phyloP scores from a whole-genome alignment of 768 basidiomycete genomes.

The Clathrus columnatus region DNA sequence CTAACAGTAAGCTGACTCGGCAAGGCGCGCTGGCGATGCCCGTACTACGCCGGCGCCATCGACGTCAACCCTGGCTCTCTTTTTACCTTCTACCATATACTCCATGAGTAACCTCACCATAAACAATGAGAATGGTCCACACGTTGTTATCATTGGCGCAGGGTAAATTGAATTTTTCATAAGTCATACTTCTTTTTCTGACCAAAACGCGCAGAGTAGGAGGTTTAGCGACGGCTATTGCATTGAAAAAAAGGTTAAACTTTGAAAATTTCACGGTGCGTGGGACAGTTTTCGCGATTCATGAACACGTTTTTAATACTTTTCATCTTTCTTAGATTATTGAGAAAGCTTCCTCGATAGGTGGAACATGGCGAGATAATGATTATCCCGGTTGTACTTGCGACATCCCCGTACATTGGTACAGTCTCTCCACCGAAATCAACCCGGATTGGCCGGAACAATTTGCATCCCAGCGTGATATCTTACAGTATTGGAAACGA shows the following conservation, averaged over 20 bases:
- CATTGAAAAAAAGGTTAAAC: conserved; percentile 33
- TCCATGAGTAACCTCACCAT: too few relatives aligned
- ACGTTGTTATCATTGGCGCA: conserved; percentile 42
- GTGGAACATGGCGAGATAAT: conserved; percentile 6
- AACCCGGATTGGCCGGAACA: conserved; percentile 44
- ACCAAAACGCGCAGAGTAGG: conserved; percentile 6
- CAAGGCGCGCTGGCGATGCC: too few relatives aligned
- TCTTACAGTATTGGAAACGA: conserved; percentile 41
- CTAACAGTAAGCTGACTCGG: too few relatives aligned
- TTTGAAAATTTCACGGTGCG: conserved; percentile 41
- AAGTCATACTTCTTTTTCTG: too few relatives aligned
- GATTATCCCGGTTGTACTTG: conserved; percentile 37
- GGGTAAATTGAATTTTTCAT: conserved; percentile 37
- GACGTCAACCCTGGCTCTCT: too few relatives aligned
- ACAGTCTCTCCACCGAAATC: conserved; percentile 44
- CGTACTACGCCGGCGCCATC: too few relatives aligned
- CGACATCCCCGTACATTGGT: conserved; percentile 48
- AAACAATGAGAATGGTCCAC: neutral
- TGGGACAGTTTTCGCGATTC: conserved; percentile 14
- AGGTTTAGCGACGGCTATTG: conserved; percentile 37
- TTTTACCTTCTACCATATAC: too few relatives aligned
- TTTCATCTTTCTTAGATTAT: conserved; percentile 20
- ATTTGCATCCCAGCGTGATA: conserved; percentile 40
- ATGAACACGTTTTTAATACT: neutral
- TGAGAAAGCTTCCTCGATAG: conserved; percentile 1